These are phyloP conservation scores for Penicillium cataractarum DNA, from an alignment of 495 filamentous ascomycete genomes.

Conservation along the genomic window DNA sequence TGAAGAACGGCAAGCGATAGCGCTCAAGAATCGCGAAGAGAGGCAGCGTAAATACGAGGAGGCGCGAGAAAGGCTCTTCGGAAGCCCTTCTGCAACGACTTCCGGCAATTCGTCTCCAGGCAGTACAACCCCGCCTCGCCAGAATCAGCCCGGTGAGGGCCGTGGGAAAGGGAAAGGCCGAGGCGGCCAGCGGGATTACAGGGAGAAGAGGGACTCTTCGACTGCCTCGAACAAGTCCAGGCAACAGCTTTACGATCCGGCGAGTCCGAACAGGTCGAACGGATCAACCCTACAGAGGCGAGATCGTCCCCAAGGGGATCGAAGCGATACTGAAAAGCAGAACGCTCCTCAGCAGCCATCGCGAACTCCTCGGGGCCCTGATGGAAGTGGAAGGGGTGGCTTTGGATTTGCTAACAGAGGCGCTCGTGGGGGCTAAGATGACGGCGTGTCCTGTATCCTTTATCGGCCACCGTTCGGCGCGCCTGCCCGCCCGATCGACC, in stretches of 20 bases:
- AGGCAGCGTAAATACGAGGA: constrained; percentile 89
- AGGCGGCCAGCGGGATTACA: constrained; percentile 38
- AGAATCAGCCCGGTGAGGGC: constrained; percentile 39
- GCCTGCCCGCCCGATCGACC: not conserved
- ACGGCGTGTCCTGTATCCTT: constrained; percentile 7
- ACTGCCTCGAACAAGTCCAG: constrained; percentile 45
- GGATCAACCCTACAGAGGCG: constrained; percentile 56
- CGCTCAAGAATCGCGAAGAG: constrained; percentile 78
- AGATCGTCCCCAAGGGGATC: constrained; percentile 41
- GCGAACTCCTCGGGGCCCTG: constrained; percentile 73
- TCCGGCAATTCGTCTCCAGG: constrained; percentile 61
- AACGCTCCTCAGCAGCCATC: constrained; percentile 58
- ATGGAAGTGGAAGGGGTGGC: constrained; percentile 73
- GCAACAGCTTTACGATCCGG: constrained; percentile 76
- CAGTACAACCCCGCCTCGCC: constrained; percentile 64
- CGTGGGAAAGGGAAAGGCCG: constrained; percentile 46
- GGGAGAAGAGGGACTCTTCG: constrained; percentile 54
- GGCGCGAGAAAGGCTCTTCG: constrained; percentile 81
- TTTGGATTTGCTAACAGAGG: constrained; percentile 65
- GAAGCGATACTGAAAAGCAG: constrained; percentile 45
- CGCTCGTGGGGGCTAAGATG: constrained; percentile 38
- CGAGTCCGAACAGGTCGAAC: constrained; percentile 63
- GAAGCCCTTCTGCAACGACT: constrained; percentile 52
- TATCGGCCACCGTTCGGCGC: not conserved
- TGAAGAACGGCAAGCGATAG: constrained; percentile 73